These are phyloP conservation scores for Sugiyamaella pinicola DNA, from an alignment of 1,139 yeast species.

Conservation along the genomic window DNA sequence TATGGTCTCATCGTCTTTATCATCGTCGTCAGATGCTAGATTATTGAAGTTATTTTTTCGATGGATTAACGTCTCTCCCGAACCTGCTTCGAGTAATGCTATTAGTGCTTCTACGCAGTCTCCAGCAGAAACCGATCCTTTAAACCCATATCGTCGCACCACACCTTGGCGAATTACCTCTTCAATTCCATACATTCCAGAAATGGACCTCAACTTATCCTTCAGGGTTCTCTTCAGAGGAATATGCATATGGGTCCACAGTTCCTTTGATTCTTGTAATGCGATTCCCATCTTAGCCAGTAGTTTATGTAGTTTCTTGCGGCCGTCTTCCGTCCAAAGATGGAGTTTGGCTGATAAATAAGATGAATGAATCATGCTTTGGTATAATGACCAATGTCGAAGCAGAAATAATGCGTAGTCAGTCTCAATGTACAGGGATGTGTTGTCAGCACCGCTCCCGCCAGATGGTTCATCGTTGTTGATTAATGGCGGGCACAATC, in stretches of 20 bases:
- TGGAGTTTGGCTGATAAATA: slow-evolving; percentile 85
- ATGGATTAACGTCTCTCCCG: slow-evolving; percentile 15
- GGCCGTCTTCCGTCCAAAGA: slow-evolving; percentile 91
- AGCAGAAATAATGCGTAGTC: slow-evolving; percentile 85
- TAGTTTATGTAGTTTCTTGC: slow-evolving; percentile 80
- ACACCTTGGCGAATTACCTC: slow-evolving; percentile 87
- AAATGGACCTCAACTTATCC: slow-evolving; percentile 65
- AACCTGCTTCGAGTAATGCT: slow-evolving; percentile 68
- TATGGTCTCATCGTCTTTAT: slow-evolving; percentile 7
- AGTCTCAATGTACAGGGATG: slow-evolving; percentile 63
- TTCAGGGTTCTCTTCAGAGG: slow-evolving; percentile 74
- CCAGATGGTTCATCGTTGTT: slow-evolving; percentile 27
- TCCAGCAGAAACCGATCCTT: slow-evolving; percentile 86
- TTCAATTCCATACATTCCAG: slow-evolving; percentile 78
- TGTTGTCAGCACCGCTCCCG: slow-evolving; percentile 64
- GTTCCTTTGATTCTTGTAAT: slow-evolving; percentile 81
- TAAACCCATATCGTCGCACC: slow-evolving; percentile 79
- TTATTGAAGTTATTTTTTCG: slow-evolving; percentile 18
- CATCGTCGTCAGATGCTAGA: slow-evolving; percentile 29
- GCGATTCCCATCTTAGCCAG: slow-evolving; percentile 97
- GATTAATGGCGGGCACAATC: slow-evolving; percentile 53
- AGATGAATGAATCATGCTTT: slow-evolving; percentile 85
- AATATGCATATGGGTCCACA: slow-evolving; percentile 90
- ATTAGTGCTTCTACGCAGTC: slow-evolving; percentile 89
- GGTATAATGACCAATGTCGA: slow-evolving; percentile 92